A percentile compares a stretch with the other conserved stretches of the same genome.
phyloP scores from a whole-genome alignment of 2,329 filamentous ascomycete genomes.

The Penicillium thymicola region DNA sequence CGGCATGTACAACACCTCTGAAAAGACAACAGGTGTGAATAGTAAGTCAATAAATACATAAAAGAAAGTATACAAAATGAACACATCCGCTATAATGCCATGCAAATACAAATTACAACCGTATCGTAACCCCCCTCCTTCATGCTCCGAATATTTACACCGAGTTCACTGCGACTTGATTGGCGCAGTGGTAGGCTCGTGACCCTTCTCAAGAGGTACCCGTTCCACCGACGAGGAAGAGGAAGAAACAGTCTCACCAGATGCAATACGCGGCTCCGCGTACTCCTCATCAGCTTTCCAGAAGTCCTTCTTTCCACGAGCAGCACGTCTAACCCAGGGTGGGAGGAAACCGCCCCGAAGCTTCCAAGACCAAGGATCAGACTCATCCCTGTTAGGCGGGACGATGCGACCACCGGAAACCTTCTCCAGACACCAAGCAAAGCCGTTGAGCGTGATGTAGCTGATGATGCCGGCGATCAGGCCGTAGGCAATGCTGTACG shows the following conservation, averaged over 20 bases:
- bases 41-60: neutral
- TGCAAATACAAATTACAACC: neutral
- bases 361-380: slow-evolving; percentile 77
- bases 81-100: neutral
- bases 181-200: neutral
- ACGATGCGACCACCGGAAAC: slow-evolving; percentile 66
- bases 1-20: neutral
- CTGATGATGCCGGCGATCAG: slow-evolving; percentile 75
- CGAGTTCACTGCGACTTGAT: neutral
- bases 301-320: slow-evolving; percentile 68
- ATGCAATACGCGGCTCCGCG: slow-evolving; percentile 6
- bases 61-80: neutral
- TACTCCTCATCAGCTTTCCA: slow-evolving; percentile 51
- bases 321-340: slow-evolving; percentile 65
- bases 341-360: slow-evolving; percentile 72
- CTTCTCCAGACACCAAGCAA: slow-evolving; percentile 67
- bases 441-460: slow-evolving; percentile 72
- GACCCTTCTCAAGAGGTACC: slow-evolving; percentile 15
- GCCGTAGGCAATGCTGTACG: slow-evolving; percentile 83
- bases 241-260: slow-evolving; percentile 14
- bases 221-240: slow-evolving; percentile 16
- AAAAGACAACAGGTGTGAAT: neutral
- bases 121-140: neutral
- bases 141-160: neutral
- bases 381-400: slow-evolving; percentile 70